Percentiles rank a stretch among this genome's conserved stretches.
Evolutionary conservation across 2,329 filamentous ascomycete species (phyloP).

Genomic region (Colletotrichum lentis): DNA sequence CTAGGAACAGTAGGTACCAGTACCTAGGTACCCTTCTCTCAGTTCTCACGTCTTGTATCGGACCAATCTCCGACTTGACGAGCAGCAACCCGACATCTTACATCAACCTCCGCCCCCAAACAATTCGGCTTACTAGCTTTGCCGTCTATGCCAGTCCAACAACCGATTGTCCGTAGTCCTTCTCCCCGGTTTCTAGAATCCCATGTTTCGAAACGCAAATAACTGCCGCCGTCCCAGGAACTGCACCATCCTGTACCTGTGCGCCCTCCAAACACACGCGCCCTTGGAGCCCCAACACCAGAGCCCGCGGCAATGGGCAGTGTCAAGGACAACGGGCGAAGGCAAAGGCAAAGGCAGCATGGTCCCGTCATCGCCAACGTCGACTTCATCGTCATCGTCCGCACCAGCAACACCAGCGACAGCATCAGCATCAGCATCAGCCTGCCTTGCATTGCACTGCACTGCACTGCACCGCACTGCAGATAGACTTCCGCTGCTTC

Average conservation of each 20-base stretch:
- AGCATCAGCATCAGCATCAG: slow-evolving; percentile 3
- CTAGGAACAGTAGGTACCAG: too few relatives aligned
- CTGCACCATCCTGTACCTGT: slow-evolving; percentile 30
- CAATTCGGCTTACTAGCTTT: background rate
- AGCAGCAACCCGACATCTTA: slow-evolving; percentile 16
- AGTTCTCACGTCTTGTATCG: slow-evolving; percentile 1
- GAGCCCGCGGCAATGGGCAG: background rate
- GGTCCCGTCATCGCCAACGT: too few relatives aligned
- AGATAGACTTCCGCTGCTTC: background rate
- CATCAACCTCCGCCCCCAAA: slow-evolving; percentile 4
- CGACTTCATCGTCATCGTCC: slow-evolving; percentile 7
- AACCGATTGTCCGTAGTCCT: slow-evolving; percentile 6
- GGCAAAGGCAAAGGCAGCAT: too few relatives aligned
- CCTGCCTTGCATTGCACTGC: slow-evolving; percentile 8
- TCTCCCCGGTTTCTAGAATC: slow-evolving; percentile 34
- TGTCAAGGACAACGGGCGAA: too few relatives aligned
- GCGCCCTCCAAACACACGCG: slow-evolving; percentile 25
- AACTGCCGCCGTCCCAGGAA: slow-evolving; percentile 34
- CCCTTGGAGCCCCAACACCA: slow-evolving; percentile 8
- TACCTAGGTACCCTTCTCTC: background rate
- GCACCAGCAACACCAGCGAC: slow-evolving; percentile 2
- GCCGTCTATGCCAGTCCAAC: background rate
- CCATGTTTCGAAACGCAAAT: slow-evolving; percentile 34
- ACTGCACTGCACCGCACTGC: background rate
- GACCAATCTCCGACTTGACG: slow-evolving; percentile 20